These are phyloP conservation scores for Pestalotiopsis fici DNA, from an alignment of 2,329 filamentous ascomycete species.

Conservation along the genomic window DNA sequence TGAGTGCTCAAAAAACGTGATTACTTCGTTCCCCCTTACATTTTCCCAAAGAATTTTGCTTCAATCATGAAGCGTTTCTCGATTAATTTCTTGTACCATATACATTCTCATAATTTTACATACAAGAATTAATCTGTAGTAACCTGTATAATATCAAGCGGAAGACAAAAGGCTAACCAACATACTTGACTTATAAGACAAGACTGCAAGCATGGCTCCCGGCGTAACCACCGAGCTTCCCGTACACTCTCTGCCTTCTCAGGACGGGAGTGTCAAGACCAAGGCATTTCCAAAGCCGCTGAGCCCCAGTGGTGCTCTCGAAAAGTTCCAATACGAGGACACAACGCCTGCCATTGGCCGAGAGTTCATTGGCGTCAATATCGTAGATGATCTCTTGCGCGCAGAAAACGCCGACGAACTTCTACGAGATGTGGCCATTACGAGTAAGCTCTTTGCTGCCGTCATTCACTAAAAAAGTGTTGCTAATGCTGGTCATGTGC, in stretches of 20 bases:
- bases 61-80: no score
- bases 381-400: constrained; percentile 55
- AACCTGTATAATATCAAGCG: no score
- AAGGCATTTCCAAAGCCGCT: constrained; percentile 22
- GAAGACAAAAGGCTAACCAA: no score
- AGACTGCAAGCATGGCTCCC: constrained; percentile 13
- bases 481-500: neutral
- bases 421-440: constrained; percentile 62
- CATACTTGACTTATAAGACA: no score
- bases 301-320: constrained; percentile 37
- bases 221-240: constrained; percentile 1
- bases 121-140: no score
- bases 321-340: constrained; percentile 46
- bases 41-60: no score
- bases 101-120: neutral
- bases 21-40: no score
- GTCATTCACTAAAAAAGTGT: neutral
- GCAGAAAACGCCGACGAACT: constrained; percentile 52
- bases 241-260: constrained; percentile 1
- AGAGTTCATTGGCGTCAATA: constrained; percentile 51
- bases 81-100: neutral
- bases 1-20: no score
- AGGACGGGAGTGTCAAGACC: neutral
- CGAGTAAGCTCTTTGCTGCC: constrained; percentile 38
- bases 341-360: constrained; percentile 56